phyloP scores from a whole-genome alignment of 495 filamentous ascomycete species.

The Penicillium arizonense region DNA sequence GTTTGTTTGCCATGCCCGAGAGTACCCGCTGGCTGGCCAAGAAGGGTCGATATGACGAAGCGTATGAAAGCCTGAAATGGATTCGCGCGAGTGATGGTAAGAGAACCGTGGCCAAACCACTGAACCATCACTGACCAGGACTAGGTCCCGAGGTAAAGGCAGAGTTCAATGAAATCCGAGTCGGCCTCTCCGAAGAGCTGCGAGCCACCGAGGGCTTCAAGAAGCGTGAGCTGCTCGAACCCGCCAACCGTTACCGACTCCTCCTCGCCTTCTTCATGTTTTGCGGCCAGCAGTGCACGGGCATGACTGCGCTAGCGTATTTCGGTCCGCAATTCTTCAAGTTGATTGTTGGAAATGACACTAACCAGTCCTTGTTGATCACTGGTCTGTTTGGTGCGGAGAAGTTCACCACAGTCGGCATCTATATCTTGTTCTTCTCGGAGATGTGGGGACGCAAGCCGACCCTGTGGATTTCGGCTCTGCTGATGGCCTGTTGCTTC shows the following conservation, averaged over 20 bases:
- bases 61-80: conserved; percentile 44
- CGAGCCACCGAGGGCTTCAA: conserved; percentile 42
- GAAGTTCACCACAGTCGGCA: conserved; percentile 45
- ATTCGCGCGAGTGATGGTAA: conserved; percentile 44
- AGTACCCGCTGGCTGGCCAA: conserved; percentile 52
- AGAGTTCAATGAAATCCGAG: conserved; percentile 45
- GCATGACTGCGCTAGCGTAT: conserved; percentile 44
- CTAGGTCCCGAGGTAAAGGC: conserved; percentile 32
- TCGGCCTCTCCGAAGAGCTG: conserved; percentile 41
- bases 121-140: no score
- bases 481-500: conserved; percentile 45
- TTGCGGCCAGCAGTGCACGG: conserved; percentile 38
- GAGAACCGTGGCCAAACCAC: not conserved
- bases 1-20: conserved; percentile 47
- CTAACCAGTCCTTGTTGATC: conserved; percentile 38
- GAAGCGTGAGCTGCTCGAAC: conserved; percentile 43
- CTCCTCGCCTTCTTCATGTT: conserved; percentile 38
- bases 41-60: conserved; percentile 49
- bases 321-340: conserved; percentile 51
- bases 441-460: conserved; percentile 55
- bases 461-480: conserved; percentile 51
- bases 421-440: conserved; percentile 50
- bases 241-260: conserved; percentile 43
- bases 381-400: conserved; percentile 51
- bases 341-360: conserved; percentile 39